Percentiles rank a stretch among this genome's conserved stretches.
These are phyloP conservation scores for Xylaria digitata DNA, from an alignment of 2,329 filamentous ascomycete species.

Conservation along the genomic window DNA sequence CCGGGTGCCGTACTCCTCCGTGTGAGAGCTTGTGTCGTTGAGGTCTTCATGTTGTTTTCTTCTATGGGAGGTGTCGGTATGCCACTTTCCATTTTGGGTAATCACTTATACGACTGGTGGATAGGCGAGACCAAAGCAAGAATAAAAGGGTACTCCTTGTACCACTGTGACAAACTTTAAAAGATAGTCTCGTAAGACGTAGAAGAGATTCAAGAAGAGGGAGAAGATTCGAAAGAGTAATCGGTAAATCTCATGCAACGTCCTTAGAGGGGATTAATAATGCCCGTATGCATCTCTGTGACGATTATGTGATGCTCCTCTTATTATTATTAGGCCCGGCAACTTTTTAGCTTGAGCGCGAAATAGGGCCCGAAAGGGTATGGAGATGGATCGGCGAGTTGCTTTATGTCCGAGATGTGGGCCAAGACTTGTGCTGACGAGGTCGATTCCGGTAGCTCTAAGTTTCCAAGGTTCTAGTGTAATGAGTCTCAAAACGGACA, in stretches of 20 bases:
- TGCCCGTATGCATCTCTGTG: constrained; percentile 46
- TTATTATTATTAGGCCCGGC: constrained; percentile 46
- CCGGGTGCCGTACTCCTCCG: constrained; percentile 51
- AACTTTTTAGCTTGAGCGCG: constrained; percentile 46
- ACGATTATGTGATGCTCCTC: constrained; percentile 51
- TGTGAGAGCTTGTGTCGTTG: constrained; percentile 37
- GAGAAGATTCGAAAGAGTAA: constrained; percentile 38
- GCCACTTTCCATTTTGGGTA: constrained; percentile 60
- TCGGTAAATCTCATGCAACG: constrained; percentile 42
- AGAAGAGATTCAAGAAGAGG: constrained; percentile 20
- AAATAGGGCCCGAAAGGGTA: constrained; percentile 42
- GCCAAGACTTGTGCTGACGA: constrained; percentile 42
- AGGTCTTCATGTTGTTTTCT: constrained; percentile 47
- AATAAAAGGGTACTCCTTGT: constrained; percentile 10
- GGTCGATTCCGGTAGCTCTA: constrained; percentile 46
- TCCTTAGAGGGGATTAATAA: constrained; percentile 50
- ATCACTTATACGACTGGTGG: constrained; percentile 39
- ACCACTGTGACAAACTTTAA: constrained; percentile 19
- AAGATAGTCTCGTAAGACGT: constrained; percentile 22
- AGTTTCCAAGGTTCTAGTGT: constrained; percentile 39
- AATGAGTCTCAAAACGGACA: constrained; percentile 40
- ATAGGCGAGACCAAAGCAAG: constrained; percentile 19
- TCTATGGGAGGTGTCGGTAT: constrained; percentile 65
- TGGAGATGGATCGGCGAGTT: constrained; percentile 46
- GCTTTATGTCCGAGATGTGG: constrained; percentile 50